Base-by-base conservation (phyloP, 2,329 filamentous ascomycete genomes). In the Botrytis sinoallii region DNA sequence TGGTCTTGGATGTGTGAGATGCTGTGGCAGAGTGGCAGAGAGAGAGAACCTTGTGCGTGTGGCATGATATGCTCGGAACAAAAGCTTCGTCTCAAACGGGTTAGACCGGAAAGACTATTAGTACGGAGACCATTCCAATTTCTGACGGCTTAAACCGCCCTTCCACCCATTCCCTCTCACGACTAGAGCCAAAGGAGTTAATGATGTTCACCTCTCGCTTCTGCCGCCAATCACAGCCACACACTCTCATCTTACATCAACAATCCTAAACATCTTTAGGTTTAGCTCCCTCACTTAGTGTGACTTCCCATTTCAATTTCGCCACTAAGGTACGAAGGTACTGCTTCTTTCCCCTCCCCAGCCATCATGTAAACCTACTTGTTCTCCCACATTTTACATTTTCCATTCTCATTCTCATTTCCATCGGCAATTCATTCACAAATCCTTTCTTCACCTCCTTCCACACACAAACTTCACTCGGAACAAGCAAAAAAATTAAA, bases 301-400 rank as follows among this genome's bases (percentile, higher is more conserved):
- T 20, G n/a, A 46, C 52, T 44, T 70, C 22, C 12, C 52, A 59
- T 69, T 35, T 35, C 67, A 60, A 59, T 70, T 68, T 35, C 52
- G 65, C 65, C 65, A 68, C 65, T 55, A 55, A 46, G 8, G 7
- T 35, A 46, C 42, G 9, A 14, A 32, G 32, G 32, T 46, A 25
- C 42, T 46, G 40, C 63, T 46, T 35, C 3, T 16, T 66, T 67
- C 35, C 64, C 64, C 40, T 40, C 44, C 59, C 68, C 57, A 71
- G 32, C 69, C 67, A 70, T 60, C 52, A 70, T 70, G 35, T 61
- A 64, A 71, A 64, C 44, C 46, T 64, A 52, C 44, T 65, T 63
- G 55, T 70, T 65, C 70, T 71, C 69, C 69, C 69, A 71, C 69
- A 68, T 67, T 55, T 38, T 18, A 32, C 25, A 44, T 68, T 52